Evolutionary conservation across 768 basidiomycete species (phyloP), one percentile per base, ranked within the genome.

Genomic region (Phanerodontia chrysosporium): DNA sequence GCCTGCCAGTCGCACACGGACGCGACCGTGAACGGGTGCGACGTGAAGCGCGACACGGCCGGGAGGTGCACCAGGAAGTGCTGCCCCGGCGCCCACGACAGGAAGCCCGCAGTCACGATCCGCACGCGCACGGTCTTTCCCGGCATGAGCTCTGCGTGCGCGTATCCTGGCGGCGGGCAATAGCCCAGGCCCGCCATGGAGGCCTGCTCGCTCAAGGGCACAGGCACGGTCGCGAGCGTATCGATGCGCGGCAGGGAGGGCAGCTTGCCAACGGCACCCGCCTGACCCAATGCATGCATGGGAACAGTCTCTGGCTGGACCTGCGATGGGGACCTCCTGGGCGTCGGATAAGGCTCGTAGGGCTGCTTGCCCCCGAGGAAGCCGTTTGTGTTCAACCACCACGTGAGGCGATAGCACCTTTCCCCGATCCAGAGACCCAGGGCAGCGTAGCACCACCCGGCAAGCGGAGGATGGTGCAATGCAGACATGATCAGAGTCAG

Each of bases 51-150:
- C 2, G 85, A 84, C 27, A 92, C 74, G 29, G 79, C 78, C 0
- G 90, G 89, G 21, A 90, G 76, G 53, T 76, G 81, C 60, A 92
- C 75, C 24, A 87, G 76, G 64, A 91, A 83, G 69, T 89, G 86
- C 69, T 92, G 90, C n/a, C 90, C 90, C 2, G 90, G 84, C 0
- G 83, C 79, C 90, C 90, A 92, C 0, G 76, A 69, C 51, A 87
- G 68, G 51, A 77, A 79, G 1, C 80, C 78, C 0, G 84, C 78
- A 0, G 86, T 76, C 56, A 83, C 73, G 42, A 90, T 72, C 0
- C 85, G 83, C n/a, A 92, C 69, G 45, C 90, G 84, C 18, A 92
- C 72, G 4, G 86, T 89, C 2, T 80, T 76, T 9, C 90, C 90
- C 0, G 90, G 83, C 18, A 92, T 74, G 8, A 90, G 73, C 62